These are phyloP conservation scores for Globisporangium orthogonon DNA, from an alignment of 352 stramenopile species.

Conservation along the genomic window DNA sequence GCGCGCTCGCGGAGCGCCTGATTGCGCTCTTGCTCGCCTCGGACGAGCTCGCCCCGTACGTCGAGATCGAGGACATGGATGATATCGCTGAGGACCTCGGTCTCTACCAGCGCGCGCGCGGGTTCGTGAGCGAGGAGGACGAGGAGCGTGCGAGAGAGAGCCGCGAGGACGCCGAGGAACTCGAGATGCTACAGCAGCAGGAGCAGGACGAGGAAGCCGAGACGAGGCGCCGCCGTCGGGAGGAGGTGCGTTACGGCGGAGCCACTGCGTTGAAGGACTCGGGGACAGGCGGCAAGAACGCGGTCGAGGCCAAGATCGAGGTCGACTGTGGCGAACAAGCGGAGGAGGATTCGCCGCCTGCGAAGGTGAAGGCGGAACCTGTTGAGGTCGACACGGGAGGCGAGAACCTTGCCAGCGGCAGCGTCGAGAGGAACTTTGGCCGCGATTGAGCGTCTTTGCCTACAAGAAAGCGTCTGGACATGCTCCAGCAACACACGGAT, in stretches of 20 bases:
- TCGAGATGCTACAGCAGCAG: not conserved
- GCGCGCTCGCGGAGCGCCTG: constrained; percentile 9
- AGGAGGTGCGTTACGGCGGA: not conserved
- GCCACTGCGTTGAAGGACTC: not conserved
- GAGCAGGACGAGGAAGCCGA: not conserved
- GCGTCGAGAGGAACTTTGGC: no score
- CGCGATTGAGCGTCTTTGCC: no score
- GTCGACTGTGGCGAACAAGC: no score
- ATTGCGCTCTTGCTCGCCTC: not conserved
- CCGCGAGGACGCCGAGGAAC: not conserved
- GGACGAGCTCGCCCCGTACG: not conserved
- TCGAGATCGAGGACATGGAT: constrained; percentile 9
- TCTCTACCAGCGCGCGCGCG: constrained; percentile 7
- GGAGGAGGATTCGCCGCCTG: no score
- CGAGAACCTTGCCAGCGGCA: no score
- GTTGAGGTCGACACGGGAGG: no score
- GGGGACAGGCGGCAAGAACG: not conserved
- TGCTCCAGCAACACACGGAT: no score
- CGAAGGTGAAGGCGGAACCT: no score
- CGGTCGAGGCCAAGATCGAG: not conserved
- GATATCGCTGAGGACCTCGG: constrained; percentile 8
- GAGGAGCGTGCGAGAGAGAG: not conserved
- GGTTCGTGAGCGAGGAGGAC: constrained; percentile 3
- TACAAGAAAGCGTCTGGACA: no score
- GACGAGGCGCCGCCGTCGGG: not conserved